Evolutionary conservation across 495 filamentous ascomycete species (phyloP).

Genomic region (Clavariopsis aquatica): DNA sequence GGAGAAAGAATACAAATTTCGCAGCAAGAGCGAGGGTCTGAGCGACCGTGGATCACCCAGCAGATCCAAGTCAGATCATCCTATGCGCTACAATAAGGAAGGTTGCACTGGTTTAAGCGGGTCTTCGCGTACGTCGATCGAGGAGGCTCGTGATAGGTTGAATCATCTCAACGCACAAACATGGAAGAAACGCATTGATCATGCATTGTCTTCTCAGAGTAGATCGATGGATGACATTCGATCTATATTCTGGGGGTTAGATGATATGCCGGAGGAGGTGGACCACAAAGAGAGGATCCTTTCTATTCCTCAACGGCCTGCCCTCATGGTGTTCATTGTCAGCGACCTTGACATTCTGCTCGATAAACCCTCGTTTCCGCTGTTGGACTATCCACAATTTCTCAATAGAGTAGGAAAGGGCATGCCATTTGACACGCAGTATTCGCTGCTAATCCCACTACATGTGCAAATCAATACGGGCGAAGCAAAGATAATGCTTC

Average conservation of each 20-base stretch:
- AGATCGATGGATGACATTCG: slow-evolving; percentile 77
- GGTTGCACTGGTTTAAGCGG: slow-evolving; percentile 67
- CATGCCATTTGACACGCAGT: slow-evolving; percentile 88
- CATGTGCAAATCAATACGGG: slow-evolving; percentile 88
- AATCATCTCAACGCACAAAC: slow-evolving; percentile 79
- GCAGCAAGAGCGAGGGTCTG: slow-evolving; percentile 36
- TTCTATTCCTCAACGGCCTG: slow-evolving; percentile 81
- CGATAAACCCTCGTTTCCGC: slow-evolving; percentile 90
- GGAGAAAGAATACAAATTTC: slow-evolving; percentile 28
- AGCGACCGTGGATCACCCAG: slow-evolving; percentile 51
- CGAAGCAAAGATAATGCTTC: slow-evolving; percentile 77
- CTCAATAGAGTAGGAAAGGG: slow-evolving; percentile 90
- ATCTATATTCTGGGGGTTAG: slow-evolving; percentile 76
- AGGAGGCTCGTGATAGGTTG: slow-evolving; percentile 73
- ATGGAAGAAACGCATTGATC: slow-evolving; percentile 91
- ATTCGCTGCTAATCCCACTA: slow-evolving; percentile 85
- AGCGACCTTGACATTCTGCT: slow-evolving; percentile 83
- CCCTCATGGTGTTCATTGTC: slow-evolving; percentile 75
- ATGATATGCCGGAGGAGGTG: slow-evolving; percentile 76
- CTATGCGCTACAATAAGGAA: slow-evolving; percentile 79
- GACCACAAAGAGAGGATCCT: slow-evolving; percentile 84
- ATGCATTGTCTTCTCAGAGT: slow-evolving; percentile 66
- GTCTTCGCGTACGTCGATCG: slow-evolving; percentile 65
- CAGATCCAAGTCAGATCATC: slow-evolving; percentile 47
- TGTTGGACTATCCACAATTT: slow-evolving; percentile 77